Percentiles rank a stretch among this genome's conserved stretches.
Conservation (phyloP, 306 rosid species). For the Fragaria vesca region DNA sequence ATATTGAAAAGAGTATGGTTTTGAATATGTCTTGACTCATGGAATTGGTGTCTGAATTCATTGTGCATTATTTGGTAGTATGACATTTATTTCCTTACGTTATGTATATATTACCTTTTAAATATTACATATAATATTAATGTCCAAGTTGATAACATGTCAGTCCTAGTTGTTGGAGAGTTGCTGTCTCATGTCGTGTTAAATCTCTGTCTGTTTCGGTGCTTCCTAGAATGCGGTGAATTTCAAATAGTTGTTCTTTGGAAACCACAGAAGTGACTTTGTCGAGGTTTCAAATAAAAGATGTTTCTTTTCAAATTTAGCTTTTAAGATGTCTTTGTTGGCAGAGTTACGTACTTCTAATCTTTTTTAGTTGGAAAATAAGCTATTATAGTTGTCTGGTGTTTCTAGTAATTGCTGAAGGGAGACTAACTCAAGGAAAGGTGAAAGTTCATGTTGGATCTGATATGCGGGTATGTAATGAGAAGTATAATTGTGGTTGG, state of each 20-base stretch:
- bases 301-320: not conserved
- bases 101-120: not conserved
- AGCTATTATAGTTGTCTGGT: not conserved
- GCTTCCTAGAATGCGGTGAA: not conserved
- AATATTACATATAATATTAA: not conserved
- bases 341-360: not conserved
- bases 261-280: slow-evolving; percentile 4
- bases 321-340: not conserved
- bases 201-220: not conserved
- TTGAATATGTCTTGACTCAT: not conserved
- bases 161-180: not conserved
- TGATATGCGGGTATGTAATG: not conserved
- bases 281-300: not conserved
- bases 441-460: not conserved
- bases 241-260: not conserved
- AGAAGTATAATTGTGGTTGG: not conserved
- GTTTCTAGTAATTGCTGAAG: slow-evolving; percentile 9
- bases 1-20: not conserved
- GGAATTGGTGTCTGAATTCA: not conserved
- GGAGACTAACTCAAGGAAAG: not conserved
- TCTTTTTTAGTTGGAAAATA: not conserved
- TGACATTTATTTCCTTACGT: not conserved
- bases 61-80: not conserved
- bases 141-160: not conserved
- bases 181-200: not conserved